Conservation (phyloP, 2,329 filamentous ascomycete species). For the Calycina marina region DNA sequence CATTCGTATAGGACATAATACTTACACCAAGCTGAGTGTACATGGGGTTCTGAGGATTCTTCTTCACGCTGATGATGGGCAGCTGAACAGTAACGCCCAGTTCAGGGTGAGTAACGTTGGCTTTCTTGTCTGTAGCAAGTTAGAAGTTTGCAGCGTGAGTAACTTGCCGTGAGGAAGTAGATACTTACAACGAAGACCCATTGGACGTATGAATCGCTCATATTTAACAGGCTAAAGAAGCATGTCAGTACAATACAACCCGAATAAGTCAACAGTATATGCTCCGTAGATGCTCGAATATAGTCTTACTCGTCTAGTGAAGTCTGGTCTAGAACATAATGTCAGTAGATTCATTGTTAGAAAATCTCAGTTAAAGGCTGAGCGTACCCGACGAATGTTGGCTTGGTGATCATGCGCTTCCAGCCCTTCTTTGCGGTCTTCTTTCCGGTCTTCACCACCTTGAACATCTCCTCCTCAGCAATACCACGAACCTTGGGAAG, state of each 20-base stretch:
- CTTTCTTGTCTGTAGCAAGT: slow-evolving; percentile 21
- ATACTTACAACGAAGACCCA: slow-evolving; percentile 52
- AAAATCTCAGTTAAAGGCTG: slow-evolving; percentile 27
- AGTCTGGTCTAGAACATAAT: too few species aligned
- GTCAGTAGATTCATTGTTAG: too few species aligned
- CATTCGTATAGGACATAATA: slow-evolving; percentile 1
- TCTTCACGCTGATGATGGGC: slow-evolving; percentile 60
- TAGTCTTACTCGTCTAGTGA: slow-evolving; percentile 71
- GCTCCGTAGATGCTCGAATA: too few species aligned
- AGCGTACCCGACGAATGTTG: slow-evolving; percentile 73
- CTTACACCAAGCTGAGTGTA: slow-evolving; percentile 59
- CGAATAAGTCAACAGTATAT: too few species aligned
- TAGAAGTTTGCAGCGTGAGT: too few species aligned
- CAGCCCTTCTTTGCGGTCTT: slow-evolving; percentile 62
- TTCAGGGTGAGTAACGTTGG: slow-evolving; percentile 43
- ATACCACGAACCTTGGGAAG: slow-evolving; percentile 91
- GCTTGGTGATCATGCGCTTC: slow-evolving; percentile 59
- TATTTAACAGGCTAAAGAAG: slow-evolving; percentile 47
- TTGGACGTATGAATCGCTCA: slow-evolving; percentile 57
- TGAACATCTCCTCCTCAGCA: slow-evolving; percentile 94
- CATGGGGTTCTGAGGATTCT: slow-evolving; percentile 77
- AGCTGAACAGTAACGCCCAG: slow-evolving; percentile 79
- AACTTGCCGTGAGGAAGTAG: too few species aligned
- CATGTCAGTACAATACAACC: background rate
- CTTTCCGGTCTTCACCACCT: slow-evolving; percentile 89